phyloP scores from a whole-genome alignment of 1,284 basidiomycete genomes.

The Malassezia cuniculi region DNA sequence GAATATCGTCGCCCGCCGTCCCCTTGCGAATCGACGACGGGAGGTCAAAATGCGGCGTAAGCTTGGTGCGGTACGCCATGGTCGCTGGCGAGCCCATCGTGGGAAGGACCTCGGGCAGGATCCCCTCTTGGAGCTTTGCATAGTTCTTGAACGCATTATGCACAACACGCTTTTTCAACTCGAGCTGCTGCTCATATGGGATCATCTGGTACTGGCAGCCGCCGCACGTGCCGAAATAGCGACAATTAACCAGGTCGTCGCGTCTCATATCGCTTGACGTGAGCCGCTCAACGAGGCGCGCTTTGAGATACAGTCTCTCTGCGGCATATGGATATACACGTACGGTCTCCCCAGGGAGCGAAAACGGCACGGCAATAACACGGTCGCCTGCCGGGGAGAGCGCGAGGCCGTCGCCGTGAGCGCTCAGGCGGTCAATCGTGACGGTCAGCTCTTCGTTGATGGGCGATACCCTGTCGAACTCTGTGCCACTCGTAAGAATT shows the following conservation, averaged over 20 bases:
- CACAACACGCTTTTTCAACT: conserved; percentile 75
- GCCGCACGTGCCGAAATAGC: conserved; percentile 40
- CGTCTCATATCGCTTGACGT: conserved; percentile 14
- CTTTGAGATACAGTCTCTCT: conserved; percentile 31
- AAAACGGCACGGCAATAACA: conserved; percentile 34
- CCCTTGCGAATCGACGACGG: conserved; percentile 50
- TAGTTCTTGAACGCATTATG: conserved; percentile 57
- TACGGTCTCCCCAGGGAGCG: conserved; percentile 33
- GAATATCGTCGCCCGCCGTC: conserved; percentile 45
- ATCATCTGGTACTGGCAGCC: conserved; percentile 50
- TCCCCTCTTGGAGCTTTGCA: conserved; percentile 49
- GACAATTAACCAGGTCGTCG: conserved; percentile 30
- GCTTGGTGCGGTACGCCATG: conserved; percentile 87
- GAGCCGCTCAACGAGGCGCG: conserved; percentile 23
- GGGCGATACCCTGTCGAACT: conserved; percentile 24
- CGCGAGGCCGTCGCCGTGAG: conserved; percentile 41
- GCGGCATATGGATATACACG: conserved; percentile 22
- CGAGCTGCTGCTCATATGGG: conserved; percentile 70
- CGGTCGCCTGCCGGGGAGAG: conserved; percentile 26
- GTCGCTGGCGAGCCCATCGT: conserved; percentile 77
- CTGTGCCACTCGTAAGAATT: conserved; percentile 23
- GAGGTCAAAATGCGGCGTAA: conserved; percentile 88
- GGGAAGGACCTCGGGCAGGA: conserved; percentile 58
- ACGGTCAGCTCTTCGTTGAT: conserved; percentile 24
- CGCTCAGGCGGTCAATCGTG: conserved; percentile 29